Base-by-base conservation (phyloP, 2,329 filamentous ascomycete species). In the Fusarium keratoplasticum region DNA sequence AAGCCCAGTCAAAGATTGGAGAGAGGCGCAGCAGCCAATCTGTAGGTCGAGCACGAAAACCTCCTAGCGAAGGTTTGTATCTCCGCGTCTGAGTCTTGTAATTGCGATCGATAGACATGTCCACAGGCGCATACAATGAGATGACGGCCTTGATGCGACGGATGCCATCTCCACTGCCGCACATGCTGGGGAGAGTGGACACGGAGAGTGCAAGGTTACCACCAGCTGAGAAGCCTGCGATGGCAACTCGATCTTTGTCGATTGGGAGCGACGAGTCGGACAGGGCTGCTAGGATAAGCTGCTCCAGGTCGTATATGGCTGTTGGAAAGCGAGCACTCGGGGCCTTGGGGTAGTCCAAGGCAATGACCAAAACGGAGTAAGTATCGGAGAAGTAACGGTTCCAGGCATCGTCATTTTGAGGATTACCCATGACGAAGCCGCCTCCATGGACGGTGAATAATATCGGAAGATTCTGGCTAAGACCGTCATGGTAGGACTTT, bases 321-420 rank as follows among this genome's bases (percentile, higher is more conserved):
- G 54, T 44, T 25, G 71, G 71, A 2, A 73, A 73, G 18, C 42
- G 62, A 2, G 7, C 29, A 2, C 5, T 31, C 1, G 70, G 71
- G 2, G 70, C 60, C 25, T 73, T 73, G 14, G 47, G 44, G 27
- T 73, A 73, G 20, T 73, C 67, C 1, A 73, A 13, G 6, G 71
- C 66, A 1, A 73, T 9, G n/a, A 73, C 66, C 4, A 73, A 11
- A 2, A 67, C 31, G 0, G 62, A 73, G 5, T 73, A 42, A 40
- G 72, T 73, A 27, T 73, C 66, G 10, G 66, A 59, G 18, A 73
- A 73, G 0, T 16, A 38, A 0, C 60, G 70, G 13, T 71, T 73
- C 36, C 69, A 63, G 0, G 29, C 2, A 13, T 73, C 71, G 14
- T 73, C 71, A 1, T 73, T 71, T 5, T 35, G 58, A 20, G 71